Percentiles rank a stretch among this genome's conserved stretches.
Evolutionary conservation across 2,329 filamentous ascomycete species (phyloP).

Genomic region (Sporothrix phasma): DNA sequence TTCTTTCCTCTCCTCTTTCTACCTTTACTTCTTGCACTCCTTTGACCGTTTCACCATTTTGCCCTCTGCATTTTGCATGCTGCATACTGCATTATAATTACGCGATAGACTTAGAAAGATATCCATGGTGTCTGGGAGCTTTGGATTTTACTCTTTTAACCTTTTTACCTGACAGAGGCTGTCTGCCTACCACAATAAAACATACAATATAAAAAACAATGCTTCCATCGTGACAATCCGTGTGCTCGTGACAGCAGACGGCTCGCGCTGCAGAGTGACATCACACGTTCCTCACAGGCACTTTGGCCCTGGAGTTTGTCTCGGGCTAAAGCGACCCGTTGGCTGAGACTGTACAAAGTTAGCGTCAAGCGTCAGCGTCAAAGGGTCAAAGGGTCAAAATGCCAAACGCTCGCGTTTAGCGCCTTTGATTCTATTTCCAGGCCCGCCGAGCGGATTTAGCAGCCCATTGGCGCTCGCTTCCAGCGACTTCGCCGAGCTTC

Average conservation of each 20-base stretch:
- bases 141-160: not conserved
- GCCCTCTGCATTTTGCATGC: too few relatives aligned
- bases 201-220: not conserved
- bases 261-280: not conserved
- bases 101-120: slow-evolving; percentile 16
- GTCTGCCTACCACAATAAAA: not conserved
- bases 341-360: too few relatives aligned
- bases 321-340: too few relatives aligned
- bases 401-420: too few relatives aligned
- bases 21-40: slow-evolving; percentile 11
- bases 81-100: not conserved
- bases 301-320: too few relatives aligned
- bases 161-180: not conserved
- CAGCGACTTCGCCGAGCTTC: not conserved
- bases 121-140: slow-evolving; percentile 13
- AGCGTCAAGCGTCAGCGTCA: too few relatives aligned
- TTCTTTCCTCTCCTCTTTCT: not conserved
- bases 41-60: too few relatives aligned
- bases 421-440: not conserved
- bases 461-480: too few relatives aligned
- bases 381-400: too few relatives aligned
- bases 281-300: too few relatives aligned
- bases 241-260: not conserved
- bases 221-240: not conserved
- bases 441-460: too few relatives aligned